phyloP scores from a whole-genome alignment of 495 filamentous ascomycete genomes.

The Penicillium nucicola region DNA sequence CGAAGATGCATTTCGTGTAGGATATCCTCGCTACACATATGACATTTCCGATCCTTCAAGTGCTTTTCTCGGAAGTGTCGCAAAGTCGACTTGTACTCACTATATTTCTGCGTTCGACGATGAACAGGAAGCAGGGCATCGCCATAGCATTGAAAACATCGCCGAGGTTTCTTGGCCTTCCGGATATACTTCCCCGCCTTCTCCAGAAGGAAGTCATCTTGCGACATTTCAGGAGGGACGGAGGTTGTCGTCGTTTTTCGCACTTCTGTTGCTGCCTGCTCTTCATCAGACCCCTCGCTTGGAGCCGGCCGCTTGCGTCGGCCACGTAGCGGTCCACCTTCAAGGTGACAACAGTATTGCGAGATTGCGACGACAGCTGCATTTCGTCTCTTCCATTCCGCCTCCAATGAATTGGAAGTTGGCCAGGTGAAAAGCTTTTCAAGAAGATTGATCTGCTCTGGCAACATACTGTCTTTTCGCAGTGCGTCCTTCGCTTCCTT shows the following conservation, averaged over 20 bases:
- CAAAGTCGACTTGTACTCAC: slow-evolving; percentile 18
- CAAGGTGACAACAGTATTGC: slow-evolving; percentile 15
- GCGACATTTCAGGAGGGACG: slow-evolving; percentile 4
- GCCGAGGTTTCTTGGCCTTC: slow-evolving; percentile 15
- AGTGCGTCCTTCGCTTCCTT: slow-evolving; percentile 21
- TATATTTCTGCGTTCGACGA: slow-evolving; percentile 20
- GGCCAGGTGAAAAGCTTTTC: slow-evolving; percentile 27
- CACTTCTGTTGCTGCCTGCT: slow-evolving; percentile 9
- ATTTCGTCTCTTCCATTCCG: slow-evolving; percentile 24
- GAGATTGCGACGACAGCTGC: slow-evolving; percentile 15
- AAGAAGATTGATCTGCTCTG: slow-evolving; percentile 23
- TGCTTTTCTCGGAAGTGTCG: slow-evolving; percentile 23
- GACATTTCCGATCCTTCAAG: slow-evolving; percentile 22
- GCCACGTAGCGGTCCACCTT: slow-evolving; percentile 20
- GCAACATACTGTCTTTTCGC: slow-evolving; percentile 16
- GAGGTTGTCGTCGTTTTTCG: too few relatives aligned
- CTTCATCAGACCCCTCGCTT: slow-evolving; percentile 3
- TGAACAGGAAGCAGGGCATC: slow-evolving; percentile 14
- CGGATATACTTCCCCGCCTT: slow-evolving; percentile 14
- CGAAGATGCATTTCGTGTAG: slow-evolving; percentile 28
- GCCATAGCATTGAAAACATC: slow-evolving; percentile 24
- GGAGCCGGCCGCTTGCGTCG: slow-evolving; percentile 21
- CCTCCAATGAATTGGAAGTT: slow-evolving; percentile 21
- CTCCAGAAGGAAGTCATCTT: slow-evolving; percentile 9
- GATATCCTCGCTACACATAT: slow-evolving; percentile 19